These are phyloP conservation scores for Cladosporium sp. DNA, from an alignment of 2,329 filamentous ascomycete species.

Conservation along the genomic window DNA sequence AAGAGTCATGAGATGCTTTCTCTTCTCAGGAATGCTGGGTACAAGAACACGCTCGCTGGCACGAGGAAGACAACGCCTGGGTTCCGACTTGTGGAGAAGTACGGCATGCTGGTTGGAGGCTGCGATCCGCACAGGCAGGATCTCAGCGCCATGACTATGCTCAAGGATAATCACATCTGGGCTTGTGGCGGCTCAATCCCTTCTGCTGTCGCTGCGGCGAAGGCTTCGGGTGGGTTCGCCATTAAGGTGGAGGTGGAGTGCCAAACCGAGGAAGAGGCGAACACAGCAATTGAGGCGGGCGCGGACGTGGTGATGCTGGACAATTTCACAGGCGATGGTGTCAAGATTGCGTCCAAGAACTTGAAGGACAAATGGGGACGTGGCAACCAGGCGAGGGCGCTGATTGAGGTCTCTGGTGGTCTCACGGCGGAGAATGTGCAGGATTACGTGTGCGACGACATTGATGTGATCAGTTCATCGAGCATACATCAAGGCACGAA, in stretches of 20 bases:
- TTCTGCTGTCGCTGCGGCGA: conserved; percentile 77
- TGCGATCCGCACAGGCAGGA: conserved; percentile 91
- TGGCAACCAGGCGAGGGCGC: conserved; percentile 43
- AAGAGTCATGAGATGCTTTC: conserved; percentile 46
- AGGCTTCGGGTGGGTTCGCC: conserved; percentile 78
- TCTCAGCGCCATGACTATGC: conserved; percentile 87
- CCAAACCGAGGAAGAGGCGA: conserved; percentile 77
- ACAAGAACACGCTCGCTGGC: conserved; percentile 78
- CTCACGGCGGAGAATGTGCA: conserved; percentile 79
- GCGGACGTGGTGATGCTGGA: conserved; percentile 97
- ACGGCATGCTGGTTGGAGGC: conserved; percentile 91
- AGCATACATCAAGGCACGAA: conserved; percentile 94
- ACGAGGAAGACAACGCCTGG: conserved; percentile 96
- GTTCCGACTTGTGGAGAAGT: conserved; percentile 94
- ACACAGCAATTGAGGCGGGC: conserved; percentile 84
- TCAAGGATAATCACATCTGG: conserved; percentile 99
- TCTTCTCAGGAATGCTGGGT: conserved; percentile 59
- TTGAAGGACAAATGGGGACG: conserved; percentile 78
- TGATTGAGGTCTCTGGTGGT: conserved; percentile 91
- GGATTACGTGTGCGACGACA: conserved; percentile 71
- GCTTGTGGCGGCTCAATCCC: conserved; percentile 76
- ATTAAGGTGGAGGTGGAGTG: conserved; percentile 97
- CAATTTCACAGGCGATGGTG: conserved; percentile 79
- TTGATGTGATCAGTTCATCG: conserved; percentile 94
- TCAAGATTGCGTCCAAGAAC: conserved; percentile 66